Percentiles rank a stretch among this genome's conserved stretches.
phyloP scores from a whole-genome alignment of 257 asterid genomes.

The Solanum chilense region DNA sequence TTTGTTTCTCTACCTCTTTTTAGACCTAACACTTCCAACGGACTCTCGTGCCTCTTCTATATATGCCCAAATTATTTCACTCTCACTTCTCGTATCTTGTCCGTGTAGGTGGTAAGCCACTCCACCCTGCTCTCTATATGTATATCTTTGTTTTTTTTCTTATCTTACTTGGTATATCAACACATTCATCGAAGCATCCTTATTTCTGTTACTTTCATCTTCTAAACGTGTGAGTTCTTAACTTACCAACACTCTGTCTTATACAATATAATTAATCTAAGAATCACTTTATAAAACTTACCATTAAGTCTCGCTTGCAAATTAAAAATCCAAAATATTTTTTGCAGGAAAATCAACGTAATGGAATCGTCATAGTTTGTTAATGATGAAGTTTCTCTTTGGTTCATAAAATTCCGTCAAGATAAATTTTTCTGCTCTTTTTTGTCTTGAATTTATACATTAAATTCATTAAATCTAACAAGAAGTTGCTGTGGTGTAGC shows the following conservation, averaged over 20 bases:
- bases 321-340: not conserved
- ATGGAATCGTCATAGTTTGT: not conserved
- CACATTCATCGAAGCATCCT: not conserved
- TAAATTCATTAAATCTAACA: too few relatives aligned
- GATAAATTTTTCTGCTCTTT: not conserved
- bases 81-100: not conserved
- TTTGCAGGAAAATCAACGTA: not conserved
- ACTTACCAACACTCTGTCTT: not conserved
- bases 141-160: not conserved
- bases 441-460: too few relatives aligned
- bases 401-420: not conserved
- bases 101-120: not conserved
- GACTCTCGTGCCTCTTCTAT: not conserved
- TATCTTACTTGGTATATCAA: not conserved
- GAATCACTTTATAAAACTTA: not conserved
- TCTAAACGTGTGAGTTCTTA: not conserved
- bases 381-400: not conserved
- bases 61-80: rapidly evolving
- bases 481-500: slow-evolving; percentile 44
- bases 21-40: not conserved
- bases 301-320: too few relatives aligned
- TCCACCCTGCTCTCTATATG: not conserved
- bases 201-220: not conserved
- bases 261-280: too few relatives aligned
- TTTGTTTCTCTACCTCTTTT: not conserved